Base-by-base conservation (phyloP, 768 basidiomycete species). In the Pulveroboletus sp. region DNA sequence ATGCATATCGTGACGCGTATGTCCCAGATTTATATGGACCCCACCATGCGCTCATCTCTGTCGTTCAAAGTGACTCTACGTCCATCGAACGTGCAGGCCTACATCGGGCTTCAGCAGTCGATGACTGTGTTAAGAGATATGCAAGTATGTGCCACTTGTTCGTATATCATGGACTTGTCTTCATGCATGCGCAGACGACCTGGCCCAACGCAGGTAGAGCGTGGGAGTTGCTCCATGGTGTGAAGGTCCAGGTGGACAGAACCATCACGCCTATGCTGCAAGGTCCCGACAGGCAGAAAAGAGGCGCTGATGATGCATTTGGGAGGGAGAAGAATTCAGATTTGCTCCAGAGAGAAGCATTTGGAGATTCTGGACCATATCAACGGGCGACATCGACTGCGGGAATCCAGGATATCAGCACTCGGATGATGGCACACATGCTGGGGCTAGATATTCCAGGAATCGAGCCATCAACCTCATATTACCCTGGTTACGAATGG, bases 1-100 rank as follows among this genome's bases (percentile, higher is more conserved):
- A 87, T 89, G 86, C 86, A 90, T 59, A 77, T 88, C 38, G 70
- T 86, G 57, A 86, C 85, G 15, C 61, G 88, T 87, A 66, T 54
- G 83, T 67, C 45, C 38, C 31, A 8, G 30, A 51, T 45, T 33
- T 17, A 21, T 26, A 41, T 7, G 6, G 41, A 45, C 30, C 31
- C 28, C 45, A 46, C 47, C 17, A 17, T 27, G 45, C 18, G 26
- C 54, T 53, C n/a, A 58, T 46, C 52, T 47, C 39, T 59, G 49
- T 40, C 50, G 39, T 33, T 49, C 44, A 6, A 56, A 90, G 88
- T 90, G 63, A 82, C 80, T 7, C 70, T 87, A 49, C 78, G 80
- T n/a, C 84, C 88, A 17, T 77, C 79, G 36, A 83, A 83, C 59
- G 73, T 85, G 3, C 85, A 89, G 61, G 84, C 83, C 5, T 79